Percentiles rank a stretch among this genome's conserved stretches.
phyloP scores from a whole-genome alignment of 208 protist species.

The Trypanosoma lewisi region DNA sequence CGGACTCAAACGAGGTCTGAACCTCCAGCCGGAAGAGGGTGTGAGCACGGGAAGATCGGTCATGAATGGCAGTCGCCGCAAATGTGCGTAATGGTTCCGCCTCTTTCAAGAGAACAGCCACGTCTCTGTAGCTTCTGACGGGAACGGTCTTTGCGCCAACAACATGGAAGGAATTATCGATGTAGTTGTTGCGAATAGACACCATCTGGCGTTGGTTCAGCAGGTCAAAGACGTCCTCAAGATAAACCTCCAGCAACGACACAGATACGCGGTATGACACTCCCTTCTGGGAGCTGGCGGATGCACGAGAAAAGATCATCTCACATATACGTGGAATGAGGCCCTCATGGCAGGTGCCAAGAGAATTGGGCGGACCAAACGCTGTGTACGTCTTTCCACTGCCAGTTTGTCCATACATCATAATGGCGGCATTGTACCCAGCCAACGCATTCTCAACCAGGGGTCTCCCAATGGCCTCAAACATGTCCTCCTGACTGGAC shows the following conservation, averaged over 20 bases:
- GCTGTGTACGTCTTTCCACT: constrained; percentile 87
- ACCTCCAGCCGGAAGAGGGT: constrained; percentile 82
- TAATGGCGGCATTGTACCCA: constrained; percentile 84
- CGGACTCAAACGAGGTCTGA: constrained; percentile 55
- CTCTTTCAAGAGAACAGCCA: constrained; percentile 75
- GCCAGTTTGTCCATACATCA: constrained; percentile 89
- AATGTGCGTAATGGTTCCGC: constrained; percentile 88
- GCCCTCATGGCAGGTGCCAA: constrained; percentile 62
- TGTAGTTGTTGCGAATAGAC: constrained; percentile 85
- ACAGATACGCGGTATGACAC: constrained; percentile 55
- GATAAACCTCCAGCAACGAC: constrained; percentile 96
- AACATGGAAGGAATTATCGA: constrained; percentile 84
- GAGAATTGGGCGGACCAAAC: constrained; percentile 59
- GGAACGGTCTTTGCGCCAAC: constrained; percentile 75
- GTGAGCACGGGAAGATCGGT: constrained; percentile 80
- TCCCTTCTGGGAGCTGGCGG: constrained; percentile 55
- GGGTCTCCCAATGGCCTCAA: constrained; percentile 81
- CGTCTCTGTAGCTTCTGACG: constrained; percentile 78
- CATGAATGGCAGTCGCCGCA: constrained; percentile 84
- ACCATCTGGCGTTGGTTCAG: constrained; percentile 85
- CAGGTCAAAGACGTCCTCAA: constrained; percentile 94
- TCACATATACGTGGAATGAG: constrained; percentile 84
- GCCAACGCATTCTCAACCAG: constrained; percentile 88
- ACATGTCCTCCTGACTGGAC: constrained; percentile 83
- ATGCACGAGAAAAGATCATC: constrained; percentile 73